Percentiles rank a stretch among this genome's conserved stretches.
These are phyloP conservation scores for Ophiostoma montium DNA, from an alignment of 2,329 filamentous ascomycete species.

Conservation along the genomic window DNA sequence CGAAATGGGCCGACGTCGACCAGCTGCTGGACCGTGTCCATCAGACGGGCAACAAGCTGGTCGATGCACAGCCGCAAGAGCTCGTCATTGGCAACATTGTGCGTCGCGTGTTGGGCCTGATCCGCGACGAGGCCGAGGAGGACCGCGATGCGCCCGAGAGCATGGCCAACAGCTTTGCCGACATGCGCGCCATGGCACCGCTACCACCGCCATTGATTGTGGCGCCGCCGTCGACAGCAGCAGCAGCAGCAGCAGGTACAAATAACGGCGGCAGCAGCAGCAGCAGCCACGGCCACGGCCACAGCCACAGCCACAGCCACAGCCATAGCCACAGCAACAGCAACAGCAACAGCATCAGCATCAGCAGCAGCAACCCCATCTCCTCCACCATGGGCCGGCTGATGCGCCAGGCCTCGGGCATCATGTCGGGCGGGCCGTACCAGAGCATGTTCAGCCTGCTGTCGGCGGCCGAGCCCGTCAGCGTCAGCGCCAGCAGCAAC, in stretches of 20 bases:
- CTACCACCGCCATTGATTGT: no score
- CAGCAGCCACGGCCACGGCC: no score
- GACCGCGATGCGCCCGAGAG: conserved; percentile 45
- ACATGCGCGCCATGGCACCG: no score
- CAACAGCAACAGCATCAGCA: no score
- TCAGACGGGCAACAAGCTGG: conserved; percentile 61
- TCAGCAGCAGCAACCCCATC: conserved; percentile 6
- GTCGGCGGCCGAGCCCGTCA: conserved; percentile 40
- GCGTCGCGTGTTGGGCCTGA: conserved; percentile 73
- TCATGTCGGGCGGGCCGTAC: conserved; percentile 37
- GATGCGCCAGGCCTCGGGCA: background rate
- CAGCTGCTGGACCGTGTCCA: conserved; percentile 70
- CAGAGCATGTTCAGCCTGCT: conserved; percentile 82
- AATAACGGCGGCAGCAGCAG: conserved; percentile 5
- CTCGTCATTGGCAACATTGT: conserved; percentile 92
- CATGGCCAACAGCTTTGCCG: conserved; percentile 22
- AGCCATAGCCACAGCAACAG: background rate
- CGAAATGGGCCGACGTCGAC: conserved; percentile 62
- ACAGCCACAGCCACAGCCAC: no score
- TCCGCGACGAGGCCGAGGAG: conserved; percentile 80
- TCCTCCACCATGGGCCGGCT: background rate
- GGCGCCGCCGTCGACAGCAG: conserved; percentile 15
- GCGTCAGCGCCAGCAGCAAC: conserved; percentile 7
- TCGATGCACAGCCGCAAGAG: conserved; percentile 75
- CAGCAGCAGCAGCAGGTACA: no score